Evolutionary conservation across 208 protist species (phyloP).

Genomic region (Acanthamoeba lenticulata): DNA sequence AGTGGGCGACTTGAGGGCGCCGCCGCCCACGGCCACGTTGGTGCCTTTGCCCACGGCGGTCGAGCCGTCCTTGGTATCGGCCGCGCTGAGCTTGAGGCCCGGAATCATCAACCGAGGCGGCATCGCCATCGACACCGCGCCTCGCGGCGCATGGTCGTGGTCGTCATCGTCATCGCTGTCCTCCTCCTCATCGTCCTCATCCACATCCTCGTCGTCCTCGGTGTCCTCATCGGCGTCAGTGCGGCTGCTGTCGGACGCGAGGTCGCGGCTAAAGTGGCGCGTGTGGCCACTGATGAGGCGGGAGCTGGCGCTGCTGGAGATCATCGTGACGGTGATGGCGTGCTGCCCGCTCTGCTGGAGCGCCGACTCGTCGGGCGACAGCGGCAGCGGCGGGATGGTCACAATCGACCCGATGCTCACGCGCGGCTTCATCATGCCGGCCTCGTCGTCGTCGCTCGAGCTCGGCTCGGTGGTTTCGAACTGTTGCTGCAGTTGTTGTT

Average conservation of each 20-base stretch:
- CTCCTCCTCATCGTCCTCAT: not conserved
- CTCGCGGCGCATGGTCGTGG: not conserved
- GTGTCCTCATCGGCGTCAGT: not conserved
- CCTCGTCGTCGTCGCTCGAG: not conserved
- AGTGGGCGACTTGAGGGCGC: too few relatives aligned
- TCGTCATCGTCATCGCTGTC: not conserved
- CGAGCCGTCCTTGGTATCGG: constrained; percentile 60
- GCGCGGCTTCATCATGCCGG: not conserved
- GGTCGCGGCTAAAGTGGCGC: too few relatives aligned
- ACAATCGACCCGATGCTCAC: constrained; percentile 28
- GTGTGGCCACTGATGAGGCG: too few relatives aligned
- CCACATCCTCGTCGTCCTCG: not conserved
- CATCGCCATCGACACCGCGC: not conserved
- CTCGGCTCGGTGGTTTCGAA: not conserved
- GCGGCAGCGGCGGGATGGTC: not conserved
- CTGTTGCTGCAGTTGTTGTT: not conserved
- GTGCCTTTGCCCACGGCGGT: constrained; percentile 16
- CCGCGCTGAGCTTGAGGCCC: constrained; percentile 21
- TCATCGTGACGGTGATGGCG: not conserved
- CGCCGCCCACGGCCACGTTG: not conserved
- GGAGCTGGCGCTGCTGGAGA: too few relatives aligned
- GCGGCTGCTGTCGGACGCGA: not conserved
- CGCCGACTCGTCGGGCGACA: not conserved
- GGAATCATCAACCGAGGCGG: not conserved
- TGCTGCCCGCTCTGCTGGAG: not conserved